phyloP scores from a whole-genome alignment of 495 filamentous ascomycete genomes.

The Lophiotrema nucula region DNA sequence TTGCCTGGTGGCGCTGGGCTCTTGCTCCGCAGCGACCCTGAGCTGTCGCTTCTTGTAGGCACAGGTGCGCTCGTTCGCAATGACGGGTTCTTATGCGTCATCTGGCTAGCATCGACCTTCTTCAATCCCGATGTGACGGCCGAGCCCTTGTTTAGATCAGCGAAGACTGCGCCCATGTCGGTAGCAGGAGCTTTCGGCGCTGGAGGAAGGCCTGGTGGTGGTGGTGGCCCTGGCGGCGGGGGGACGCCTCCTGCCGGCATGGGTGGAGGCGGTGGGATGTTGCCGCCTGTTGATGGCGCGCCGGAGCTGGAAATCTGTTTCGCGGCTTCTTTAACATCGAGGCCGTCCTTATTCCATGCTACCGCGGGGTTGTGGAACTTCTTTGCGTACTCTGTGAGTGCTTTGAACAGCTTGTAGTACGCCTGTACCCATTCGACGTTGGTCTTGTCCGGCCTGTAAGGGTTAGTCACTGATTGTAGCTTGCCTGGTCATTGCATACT shows the following conservation, averaged over 20 bases:
- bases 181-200: conserved; percentile 40
- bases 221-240: conserved; percentile 52
- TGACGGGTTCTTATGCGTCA: conserved; percentile 99
- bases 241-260: conserved; percentile 39
- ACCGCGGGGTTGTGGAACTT: conserved; percentile 75
- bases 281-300: conserved; percentile 41
- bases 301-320: conserved; percentile 56
- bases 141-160: conserved; percentile 83
- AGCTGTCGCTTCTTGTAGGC: conserved; percentile 56
- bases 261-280: conserved; percentile 57
- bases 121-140: conserved; percentile 79
- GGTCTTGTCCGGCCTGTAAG: conserved; percentile 24
- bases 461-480: background rate
- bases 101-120: conserved; percentile 89
- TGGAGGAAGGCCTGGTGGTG: conserved; percentile 61
- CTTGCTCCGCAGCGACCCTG: conserved; percentile 60
- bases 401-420: conserved; percentile 82
- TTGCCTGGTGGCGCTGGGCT: conserved; percentile 75
- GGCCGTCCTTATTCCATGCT: conserved; percentile 82
- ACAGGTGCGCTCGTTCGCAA: conserved; percentile 73
- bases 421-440: conserved; percentile 77
- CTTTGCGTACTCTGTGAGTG: conserved; percentile 76
- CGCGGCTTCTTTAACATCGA: conserved; percentile 69
- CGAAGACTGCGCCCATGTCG: conserved; percentile 80
- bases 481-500: conserved; percentile 60